Evolutionary conservation across 2,329 filamentous ascomycete genomes (phyloP).

Genomic region (Ilyonectria robusta): DNA sequence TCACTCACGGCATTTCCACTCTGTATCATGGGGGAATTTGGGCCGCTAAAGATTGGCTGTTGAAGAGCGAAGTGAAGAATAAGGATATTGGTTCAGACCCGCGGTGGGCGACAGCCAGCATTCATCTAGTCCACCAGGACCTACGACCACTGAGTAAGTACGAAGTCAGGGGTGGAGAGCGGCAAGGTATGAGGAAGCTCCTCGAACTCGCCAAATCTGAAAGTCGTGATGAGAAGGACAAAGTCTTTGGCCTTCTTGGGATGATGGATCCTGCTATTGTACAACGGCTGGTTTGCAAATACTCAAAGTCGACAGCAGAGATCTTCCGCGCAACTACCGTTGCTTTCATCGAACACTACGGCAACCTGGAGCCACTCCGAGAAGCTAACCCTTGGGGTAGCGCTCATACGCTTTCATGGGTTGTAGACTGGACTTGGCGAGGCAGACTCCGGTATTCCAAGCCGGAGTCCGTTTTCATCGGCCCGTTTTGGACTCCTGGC

Average conservation of each 20-base stretch:
- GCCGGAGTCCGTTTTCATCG: conserved; percentile 26
- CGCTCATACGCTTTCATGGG: conserved; percentile 24
- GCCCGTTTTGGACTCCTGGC: conserved; percentile 25
- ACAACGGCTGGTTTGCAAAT: conserved; percentile 21
- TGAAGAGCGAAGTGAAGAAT: conserved; percentile 16
- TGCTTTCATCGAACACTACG: conserved; percentile 28
- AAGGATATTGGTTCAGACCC: conserved; percentile 2
- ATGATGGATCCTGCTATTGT: conserved; percentile 32
- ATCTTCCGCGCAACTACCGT: conserved; percentile 22
- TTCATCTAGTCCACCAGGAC: conserved; percentile 30
- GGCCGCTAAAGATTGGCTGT: conserved; percentile 26
- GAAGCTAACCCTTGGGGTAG: conserved; percentile 31
- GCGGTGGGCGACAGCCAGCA: conserved; percentile 24
- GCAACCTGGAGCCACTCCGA: conserved; percentile 30
- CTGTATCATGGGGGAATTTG: conserved; percentile 30
- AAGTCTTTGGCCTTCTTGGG: conserved; percentile 30
- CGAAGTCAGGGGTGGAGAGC: conserved; percentile 19
- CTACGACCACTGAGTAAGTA: conserved; percentile 24
- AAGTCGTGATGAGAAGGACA: conserved; percentile 29
- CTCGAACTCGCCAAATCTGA: conserved; percentile 28
- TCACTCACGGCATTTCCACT: conserved; percentile 22
- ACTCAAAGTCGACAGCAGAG: conserved; percentile 25
- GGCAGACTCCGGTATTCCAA: conserved; percentile 27
- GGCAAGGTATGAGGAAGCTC: conserved; percentile 24
- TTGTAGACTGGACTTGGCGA: conserved; percentile 31